A percentile compares a stretch with the other conserved stretches of the same genome.
These are phyloP conservation scores for Effrenium voratum DNA, from an alignment of 73 alveolate genomes.

Conservation along the genomic window DNA sequence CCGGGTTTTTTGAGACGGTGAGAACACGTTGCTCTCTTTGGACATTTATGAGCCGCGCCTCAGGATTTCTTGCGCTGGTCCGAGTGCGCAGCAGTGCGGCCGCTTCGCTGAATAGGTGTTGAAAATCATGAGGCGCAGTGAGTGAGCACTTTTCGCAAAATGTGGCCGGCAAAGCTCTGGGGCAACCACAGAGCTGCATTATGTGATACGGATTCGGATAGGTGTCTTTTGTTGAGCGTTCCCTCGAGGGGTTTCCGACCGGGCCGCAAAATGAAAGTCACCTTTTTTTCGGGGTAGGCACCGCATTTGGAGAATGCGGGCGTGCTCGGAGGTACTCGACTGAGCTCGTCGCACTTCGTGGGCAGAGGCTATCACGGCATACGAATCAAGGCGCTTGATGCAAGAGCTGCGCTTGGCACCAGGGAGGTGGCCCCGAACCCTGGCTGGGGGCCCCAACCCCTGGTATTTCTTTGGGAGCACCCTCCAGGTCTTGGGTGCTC, in stretches of 20 bases:
- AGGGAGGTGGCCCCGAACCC: neutral
- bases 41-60: neutral
- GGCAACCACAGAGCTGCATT: too few species aligned
- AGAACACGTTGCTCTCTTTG: neutral
- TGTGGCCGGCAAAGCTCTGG: too few species aligned
- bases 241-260: neutral
- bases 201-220: too few species aligned
- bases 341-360: conserved; percentile 62
- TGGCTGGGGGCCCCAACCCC: too few species aligned
- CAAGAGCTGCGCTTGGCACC: neutral
- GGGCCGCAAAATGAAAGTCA: neutral
- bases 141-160: too few species aligned
- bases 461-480: too few species aligned
- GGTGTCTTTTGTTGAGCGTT: too few species aligned
- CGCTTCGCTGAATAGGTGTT: neutral
- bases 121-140: too few species aligned
- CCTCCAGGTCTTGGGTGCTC: too few species aligned
- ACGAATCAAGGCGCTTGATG: conserved; percentile 36
- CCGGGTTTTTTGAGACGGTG: neutral
- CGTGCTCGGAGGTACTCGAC: conserved; percentile 59
- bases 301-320: too few species aligned
- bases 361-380: conserved; percentile 81
- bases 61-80: conserved; percentile 66
- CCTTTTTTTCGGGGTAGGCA: too few species aligned
- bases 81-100: conserved; percentile 43